Conservation (phyloP, 2,329 filamentous ascomycete genomes). For the Raffaelea arxii region DNA sequence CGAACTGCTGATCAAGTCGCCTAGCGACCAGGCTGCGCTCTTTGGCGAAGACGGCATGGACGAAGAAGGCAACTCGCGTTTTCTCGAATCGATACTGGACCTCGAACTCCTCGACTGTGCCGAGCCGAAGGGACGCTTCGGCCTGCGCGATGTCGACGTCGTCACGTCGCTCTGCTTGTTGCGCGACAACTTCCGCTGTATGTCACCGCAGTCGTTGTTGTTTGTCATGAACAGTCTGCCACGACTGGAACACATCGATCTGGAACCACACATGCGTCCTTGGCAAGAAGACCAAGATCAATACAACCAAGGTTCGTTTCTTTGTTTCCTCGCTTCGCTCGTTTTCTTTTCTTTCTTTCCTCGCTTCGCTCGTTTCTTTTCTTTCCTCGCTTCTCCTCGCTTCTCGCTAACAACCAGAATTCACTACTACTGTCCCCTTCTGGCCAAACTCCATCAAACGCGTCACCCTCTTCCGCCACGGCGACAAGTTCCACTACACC, state of each 20-base stretch:
- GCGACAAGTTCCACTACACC: conserved; percentile 4
- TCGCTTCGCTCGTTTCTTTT: neutral
- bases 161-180: conserved; percentile 13
- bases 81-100: conserved; percentile 7
- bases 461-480: conserved; percentile 16
- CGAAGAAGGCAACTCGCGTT: conserved; percentile 6
- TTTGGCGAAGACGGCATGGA: conserved; percentile 7
- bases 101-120: conserved; percentile 9
- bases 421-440: conserved; percentile 12
- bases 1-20: conserved; percentile 16
- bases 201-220: conserved; percentile 12
- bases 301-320: conserved; percentile 11
- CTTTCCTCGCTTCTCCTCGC: neutral
- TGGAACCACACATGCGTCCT: conserved; percentile 14
- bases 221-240: conserved; percentile 15
- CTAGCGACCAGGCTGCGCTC: conserved; percentile 8
- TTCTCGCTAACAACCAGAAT: conserved; percentile 5
- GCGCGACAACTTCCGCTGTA: conserved; percentile 14
- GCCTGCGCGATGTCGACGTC: conserved; percentile 14
- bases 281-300: conserved; percentile 8
- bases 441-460: conserved; percentile 13
- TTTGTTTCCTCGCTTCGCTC: neutral
- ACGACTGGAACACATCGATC: conserved; percentile 10
- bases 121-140: conserved; percentile 12
- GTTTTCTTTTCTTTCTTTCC: neutral